phyloP scores from a whole-genome alignment of 371 early-diverging fungal genomes.

The Rhizopus sp. region DNA sequence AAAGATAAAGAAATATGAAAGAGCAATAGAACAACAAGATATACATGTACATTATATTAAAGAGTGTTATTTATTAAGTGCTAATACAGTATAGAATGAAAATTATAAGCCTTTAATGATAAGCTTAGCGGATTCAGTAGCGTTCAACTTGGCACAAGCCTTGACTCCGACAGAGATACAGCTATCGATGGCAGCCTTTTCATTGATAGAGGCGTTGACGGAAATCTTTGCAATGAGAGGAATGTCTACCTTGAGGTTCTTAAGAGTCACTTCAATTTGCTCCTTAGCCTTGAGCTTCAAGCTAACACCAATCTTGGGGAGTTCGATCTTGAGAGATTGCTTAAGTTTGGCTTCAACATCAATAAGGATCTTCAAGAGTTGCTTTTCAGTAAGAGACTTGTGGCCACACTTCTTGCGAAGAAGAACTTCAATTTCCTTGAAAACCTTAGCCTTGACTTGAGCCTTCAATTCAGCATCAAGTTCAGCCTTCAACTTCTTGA shows the following conservation, averaged over 20 bases:
- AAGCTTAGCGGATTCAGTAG: conserved; percentile 10
- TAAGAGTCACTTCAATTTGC: conserved; percentile 20
- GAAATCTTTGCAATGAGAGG: conserved; percentile 14
- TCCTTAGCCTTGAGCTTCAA: conserved; percentile 20
- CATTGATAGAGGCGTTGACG: conserved; percentile 8
- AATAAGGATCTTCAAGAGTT: conserved; percentile 24
- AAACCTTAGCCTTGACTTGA: conserved; percentile 24
- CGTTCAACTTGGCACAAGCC: conserved; percentile 15
- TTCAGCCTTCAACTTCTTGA: conserved; percentile 23
- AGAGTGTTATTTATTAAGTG: neutral
- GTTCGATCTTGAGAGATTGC: conserved; percentile 21
- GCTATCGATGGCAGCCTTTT: conserved; percentile 6
- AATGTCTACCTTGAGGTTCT: conserved; percentile 23
- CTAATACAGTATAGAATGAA: no score
- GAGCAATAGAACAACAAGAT: no score
- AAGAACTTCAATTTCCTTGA: conserved; percentile 23
- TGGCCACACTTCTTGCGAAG: conserved; percentile 18
- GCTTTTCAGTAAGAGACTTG: conserved; percentile 12
- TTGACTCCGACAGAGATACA: conserved; percentile 10
- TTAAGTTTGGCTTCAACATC: conserved; percentile 27
- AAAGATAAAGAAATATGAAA: no score
- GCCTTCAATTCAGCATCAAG: conserved; percentile 12
- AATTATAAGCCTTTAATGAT: conserved; percentile 9
- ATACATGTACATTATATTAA: no score
- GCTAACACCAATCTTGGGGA: conserved; percentile 24